Base-by-base conservation (phyloP, 371 early-diverging fungal species). In the Mucor saturninus region DNA sequence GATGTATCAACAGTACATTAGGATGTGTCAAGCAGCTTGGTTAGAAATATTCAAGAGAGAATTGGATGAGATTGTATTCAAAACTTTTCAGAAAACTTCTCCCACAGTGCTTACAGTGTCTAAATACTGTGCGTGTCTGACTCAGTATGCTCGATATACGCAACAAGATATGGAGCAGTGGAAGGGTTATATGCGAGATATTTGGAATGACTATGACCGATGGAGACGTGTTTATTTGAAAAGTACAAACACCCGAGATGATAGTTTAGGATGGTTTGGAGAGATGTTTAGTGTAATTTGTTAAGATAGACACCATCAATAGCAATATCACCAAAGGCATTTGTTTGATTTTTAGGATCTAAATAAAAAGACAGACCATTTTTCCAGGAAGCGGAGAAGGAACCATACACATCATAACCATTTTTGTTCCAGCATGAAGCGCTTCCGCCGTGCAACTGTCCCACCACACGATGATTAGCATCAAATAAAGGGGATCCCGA, bases 401-500 rank as follows among this genome's bases (percentile, higher is more conserved):
- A 73, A 1, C 83, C 83, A 60, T 83, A 83, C 2, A 71, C 57
- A 59, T 83, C 83, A 56, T 78, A 81, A 0, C 83, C 83, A 5
- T 54, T 59, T n/a, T 80, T 63, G 39, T 52, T 64, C 61, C 67
- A 76, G 21, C 83, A 83, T 13, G 75, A 69, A 8, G 83, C 76
- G 7, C 67, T 62, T 0, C 83, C 83, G 2, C 83, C 83, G 65
- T 83, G 83, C 35, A 83, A 54, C 26, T 83, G 83, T 1, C 83
- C 83, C 1, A 83, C 73, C n/a, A 83, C 76, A 4, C 77, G 59
- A 64, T 71, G 71, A 26, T 67, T 73, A 1, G 75, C 68, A 37
- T 83, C 74, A 60, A 83, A 83, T 31, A 83, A 48, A 0, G 83
- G 83, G 0, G 79, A 80, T 13, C 83, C 83, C 45, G 81, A 80